These are phyloP conservation scores for Paralagenidium karlingii DNA, from an alignment of 352 stramenopile genomes.

Conservation along the genomic window DNA sequence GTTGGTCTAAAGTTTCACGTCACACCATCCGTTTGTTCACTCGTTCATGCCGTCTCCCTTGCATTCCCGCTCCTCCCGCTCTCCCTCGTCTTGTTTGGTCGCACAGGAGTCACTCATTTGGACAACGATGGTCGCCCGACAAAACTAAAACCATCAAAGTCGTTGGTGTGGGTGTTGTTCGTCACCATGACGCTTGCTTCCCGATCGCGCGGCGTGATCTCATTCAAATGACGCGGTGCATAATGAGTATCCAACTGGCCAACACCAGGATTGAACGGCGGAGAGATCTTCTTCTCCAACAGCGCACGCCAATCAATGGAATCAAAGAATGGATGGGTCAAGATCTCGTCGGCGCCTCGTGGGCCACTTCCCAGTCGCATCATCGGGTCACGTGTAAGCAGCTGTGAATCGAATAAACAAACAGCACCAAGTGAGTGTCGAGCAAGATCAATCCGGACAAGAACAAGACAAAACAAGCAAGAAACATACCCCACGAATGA, in stretches of 20 bases:
- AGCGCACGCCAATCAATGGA: slow-evolving; percentile 85
- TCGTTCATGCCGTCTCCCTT: too few species aligned
- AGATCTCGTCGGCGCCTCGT: slow-evolving; percentile 78
- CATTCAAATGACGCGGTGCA: slow-evolving; percentile 75
- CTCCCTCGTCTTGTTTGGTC: slow-evolving; percentile 6
- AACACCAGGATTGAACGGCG: slow-evolving; percentile 82
- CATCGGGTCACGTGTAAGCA: slow-evolving; percentile 94
- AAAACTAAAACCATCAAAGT: slow-evolving; percentile 87
- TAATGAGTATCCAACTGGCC: slow-evolving; percentile 82
- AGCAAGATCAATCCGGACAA: slow-evolving; percentile 3
- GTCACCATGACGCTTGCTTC: slow-evolving; percentile 60
- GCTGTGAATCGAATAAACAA: slow-evolving; percentile 18
- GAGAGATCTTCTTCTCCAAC: slow-evolving; percentile 64
- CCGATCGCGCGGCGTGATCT: slow-evolving; percentile 78
- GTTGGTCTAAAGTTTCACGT: too few species aligned
- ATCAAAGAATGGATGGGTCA: slow-evolving; percentile 88
- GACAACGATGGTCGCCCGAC: slow-evolving; percentile 70
- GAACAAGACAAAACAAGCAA: neutral
- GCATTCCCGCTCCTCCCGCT: slow-evolving; percentile 10
- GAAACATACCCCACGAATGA: slow-evolving; percentile 86
- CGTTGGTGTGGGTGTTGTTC: slow-evolving; percentile 37
- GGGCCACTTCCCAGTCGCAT: slow-evolving; percentile 90
- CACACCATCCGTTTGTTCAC: too few species aligned
- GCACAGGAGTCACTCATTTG: slow-evolving; percentile 12
- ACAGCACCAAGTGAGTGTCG: slow-evolving; percentile 4